Evolutionary conservation across 441 rosid genomes (phyloP).

Genomic region (Mallotus japonicus): DNA sequence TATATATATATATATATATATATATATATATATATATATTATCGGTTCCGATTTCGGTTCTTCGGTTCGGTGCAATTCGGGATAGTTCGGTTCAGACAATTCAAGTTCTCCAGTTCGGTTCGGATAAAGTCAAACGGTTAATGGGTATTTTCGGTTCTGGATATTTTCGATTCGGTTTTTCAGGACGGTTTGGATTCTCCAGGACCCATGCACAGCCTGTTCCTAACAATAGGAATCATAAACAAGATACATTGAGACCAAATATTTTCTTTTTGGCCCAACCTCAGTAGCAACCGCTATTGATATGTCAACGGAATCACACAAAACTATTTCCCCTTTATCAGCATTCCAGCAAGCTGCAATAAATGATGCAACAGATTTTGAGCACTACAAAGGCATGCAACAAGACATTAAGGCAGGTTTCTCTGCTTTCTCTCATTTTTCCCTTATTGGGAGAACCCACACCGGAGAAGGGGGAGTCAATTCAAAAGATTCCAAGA

Average conservation of each 20-base stretch:
- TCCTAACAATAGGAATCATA: too few relatives aligned
- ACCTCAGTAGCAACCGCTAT: constrained; percentile 98
- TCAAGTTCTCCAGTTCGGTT: too few relatives aligned
- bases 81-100: too few relatives aligned
- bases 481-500: constrained; percentile 5
- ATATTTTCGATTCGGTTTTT: too few relatives aligned
- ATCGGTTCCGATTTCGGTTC: too few relatives aligned
- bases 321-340: constrained; percentile 65
- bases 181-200: too few relatives aligned
- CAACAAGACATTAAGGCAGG: neutral
- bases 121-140: too few relatives aligned
- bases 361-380: constrained; percentile 30
- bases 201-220: too few relatives aligned
- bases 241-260: constrained; percentile 31
- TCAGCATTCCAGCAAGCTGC: constrained; percentile 86
- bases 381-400: constrained; percentile 22
- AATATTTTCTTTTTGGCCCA: constrained; percentile 8
- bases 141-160: too few relatives aligned
- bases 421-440: neutral
- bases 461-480: neutral
- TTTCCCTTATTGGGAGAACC: neutral
- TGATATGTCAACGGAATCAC: constrained; percentile 81
- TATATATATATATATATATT: too few relatives aligned
- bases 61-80: too few relatives aligned
- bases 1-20: too few relatives aligned